Conservation (phyloP, 805 yeast genomes). For the Metschnikowia gruessii region DNA sequence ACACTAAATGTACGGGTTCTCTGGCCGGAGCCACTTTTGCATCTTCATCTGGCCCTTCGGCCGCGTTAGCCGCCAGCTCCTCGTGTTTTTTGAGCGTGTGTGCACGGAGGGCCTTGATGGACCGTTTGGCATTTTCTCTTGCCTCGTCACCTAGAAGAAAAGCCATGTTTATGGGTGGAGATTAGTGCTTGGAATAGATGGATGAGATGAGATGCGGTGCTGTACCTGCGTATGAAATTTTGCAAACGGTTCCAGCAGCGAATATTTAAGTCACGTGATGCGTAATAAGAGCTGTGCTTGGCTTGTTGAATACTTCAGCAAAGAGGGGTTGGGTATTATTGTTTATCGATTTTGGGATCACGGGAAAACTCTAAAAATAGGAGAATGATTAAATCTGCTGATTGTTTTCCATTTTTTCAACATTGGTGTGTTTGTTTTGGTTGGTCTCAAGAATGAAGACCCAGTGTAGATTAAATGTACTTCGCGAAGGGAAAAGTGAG, state of each 20-base stretch:
- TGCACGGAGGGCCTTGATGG: slow-evolving; percentile 17
- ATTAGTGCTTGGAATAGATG: not conserved
- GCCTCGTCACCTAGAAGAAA: slow-evolving; percentile 21
- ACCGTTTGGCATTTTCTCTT: slow-evolving; percentile 19
- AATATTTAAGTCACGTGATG: too few species aligned
- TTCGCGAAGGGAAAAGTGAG: too few species aligned
- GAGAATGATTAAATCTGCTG: too few species aligned
- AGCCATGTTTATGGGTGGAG: slow-evolving; percentile 8
- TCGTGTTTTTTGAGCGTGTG: slow-evolving; percentile 9
- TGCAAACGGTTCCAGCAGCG: not conserved
- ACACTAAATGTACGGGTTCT: slow-evolving; percentile 39
- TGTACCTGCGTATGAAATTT: not conserved
- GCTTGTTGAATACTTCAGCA: too few species aligned
- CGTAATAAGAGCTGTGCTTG: too few species aligned
- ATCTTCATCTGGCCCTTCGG: not conserved
- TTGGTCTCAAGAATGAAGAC: too few species aligned
- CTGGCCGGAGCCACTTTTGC: slow-evolving; percentile 4
- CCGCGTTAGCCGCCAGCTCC: slow-evolving; percentile 3
- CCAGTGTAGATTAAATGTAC: too few species aligned
- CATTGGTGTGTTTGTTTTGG: too few species aligned
- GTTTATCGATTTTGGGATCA: too few species aligned
- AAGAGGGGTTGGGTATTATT: too few species aligned
- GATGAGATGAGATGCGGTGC: not conserved
- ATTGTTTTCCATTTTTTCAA: too few species aligned
- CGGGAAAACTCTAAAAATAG: too few species aligned